Evolutionary conservation across 352 stramenopile genomes (phyloP).

Genomic region (Phytopythium oedochilum): DNA sequence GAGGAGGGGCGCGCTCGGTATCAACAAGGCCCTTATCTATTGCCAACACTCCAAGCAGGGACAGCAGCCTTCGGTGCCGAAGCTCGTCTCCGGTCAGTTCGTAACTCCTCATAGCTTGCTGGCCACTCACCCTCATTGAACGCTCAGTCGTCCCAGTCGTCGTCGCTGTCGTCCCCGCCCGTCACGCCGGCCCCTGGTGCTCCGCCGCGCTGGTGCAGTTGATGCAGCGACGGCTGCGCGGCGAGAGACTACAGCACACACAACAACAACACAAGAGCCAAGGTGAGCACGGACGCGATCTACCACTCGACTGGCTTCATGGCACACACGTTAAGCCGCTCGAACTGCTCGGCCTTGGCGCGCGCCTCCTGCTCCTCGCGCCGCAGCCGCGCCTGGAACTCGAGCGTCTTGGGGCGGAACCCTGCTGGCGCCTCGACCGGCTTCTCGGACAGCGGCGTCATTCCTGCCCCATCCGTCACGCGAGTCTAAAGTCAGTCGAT

Average conservation of each 20-base stretch:
- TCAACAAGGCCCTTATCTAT: constrained; percentile 29
- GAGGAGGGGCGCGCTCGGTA: background rate
- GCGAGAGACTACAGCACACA: constrained; percentile 34
- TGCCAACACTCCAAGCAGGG: constrained; percentile 4
- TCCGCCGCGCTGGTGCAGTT: constrained; percentile 24
- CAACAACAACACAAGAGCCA: no score
- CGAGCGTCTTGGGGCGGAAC: constrained; percentile 50
- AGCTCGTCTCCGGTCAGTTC: background rate
- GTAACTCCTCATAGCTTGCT: background rate
- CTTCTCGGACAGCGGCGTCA: constrained; percentile 62
- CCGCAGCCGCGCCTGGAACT: constrained; percentile 57
- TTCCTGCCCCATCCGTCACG: constrained; percentile 17
- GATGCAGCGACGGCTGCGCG: constrained; percentile 66
- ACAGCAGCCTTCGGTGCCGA: background rate
- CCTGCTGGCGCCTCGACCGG: constrained; percentile 21
- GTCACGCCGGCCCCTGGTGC: constrained; percentile 7
- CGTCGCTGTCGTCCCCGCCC: constrained; percentile 53
- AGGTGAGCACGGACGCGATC: background rate
- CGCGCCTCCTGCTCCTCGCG: constrained; percentile 63
- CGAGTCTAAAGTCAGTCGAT: background rate
- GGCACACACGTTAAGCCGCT: constrained; percentile 57
- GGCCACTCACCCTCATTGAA: background rate
- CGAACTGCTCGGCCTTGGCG: constrained; percentile 56
- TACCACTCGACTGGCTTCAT: background rate
- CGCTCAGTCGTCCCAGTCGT: constrained; percentile 80